Evolutionary conservation across 1,284 basidiomycete genomes (phyloP), one percentile per base, ranked within the genome.

Genomic region (Leccinum pachyderme): DNA sequence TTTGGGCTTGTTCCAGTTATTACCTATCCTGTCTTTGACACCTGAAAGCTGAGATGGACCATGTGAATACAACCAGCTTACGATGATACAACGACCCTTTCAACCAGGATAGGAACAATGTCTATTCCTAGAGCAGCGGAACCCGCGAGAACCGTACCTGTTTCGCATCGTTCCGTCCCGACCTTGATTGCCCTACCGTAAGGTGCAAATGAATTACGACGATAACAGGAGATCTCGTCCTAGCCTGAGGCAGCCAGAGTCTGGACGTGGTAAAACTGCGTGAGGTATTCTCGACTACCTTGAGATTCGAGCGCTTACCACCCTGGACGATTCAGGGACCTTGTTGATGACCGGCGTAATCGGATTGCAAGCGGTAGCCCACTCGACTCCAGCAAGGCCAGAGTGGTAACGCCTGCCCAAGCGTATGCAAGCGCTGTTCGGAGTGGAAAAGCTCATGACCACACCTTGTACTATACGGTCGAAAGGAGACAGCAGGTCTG

Each of bases 401-500:
- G 35, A 11, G 51, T 22, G 11, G 46, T 59, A 31, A 70, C 63
- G 12, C 58, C 62, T 33, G 64, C 58, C 29, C 66, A 67, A 51
- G 64, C 60, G 1, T 63, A 65, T 54, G 59, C 52, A 5, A 57
- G 27, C 9, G 52, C 64, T 27, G 41, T 56, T 25, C 57, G 41
- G 27, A 49, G 56, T 32, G 55, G 60, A 15, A 55, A 52, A 28
- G 12, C 15, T 28, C 43, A 49, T 47, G 47, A 59, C 46, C 47
- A 31, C 7, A 13, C 52, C 15, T 33, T 71, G 35, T 37, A 54
- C 35, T 48, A 61, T 47, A 60, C 58, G 15, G 66, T 71, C 47
- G 67, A 72, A 54, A 63, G 68, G 33, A 63, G 39, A 27, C 59
- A 63, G n/a, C 44, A 37, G 25, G 43, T n/a, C 12, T 41, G 12